Evolutionary conservation across 306 rosid genomes (phyloP).

Genomic region (Morella rubra): DNA sequence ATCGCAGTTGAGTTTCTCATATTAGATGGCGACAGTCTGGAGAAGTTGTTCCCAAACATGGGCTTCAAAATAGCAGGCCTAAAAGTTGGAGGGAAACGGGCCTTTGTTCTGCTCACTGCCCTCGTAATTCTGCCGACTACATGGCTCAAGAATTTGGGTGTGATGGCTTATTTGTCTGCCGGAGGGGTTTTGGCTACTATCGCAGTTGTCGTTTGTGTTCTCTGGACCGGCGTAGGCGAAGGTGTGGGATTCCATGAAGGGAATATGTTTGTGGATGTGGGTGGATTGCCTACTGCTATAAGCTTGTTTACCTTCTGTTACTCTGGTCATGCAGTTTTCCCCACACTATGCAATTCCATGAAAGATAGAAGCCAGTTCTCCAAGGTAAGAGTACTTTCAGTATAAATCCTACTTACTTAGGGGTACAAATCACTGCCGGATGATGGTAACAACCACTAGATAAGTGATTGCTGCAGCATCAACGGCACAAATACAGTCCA

Average conservation of each 20-base stretch:
- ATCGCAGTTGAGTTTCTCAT: slow-evolving; percentile 60
- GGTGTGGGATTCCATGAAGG: slow-evolving; percentile 53
- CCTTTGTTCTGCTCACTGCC: slow-evolving; percentile 49
- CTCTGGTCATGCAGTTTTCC: slow-evolving; percentile 65
- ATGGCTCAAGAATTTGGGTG: slow-evolving; percentile 57
- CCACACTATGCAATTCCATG: slow-evolving; percentile 64
- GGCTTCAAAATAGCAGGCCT: slow-evolving; percentile 35
- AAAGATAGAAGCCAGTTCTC: slow-evolving; percentile 49
- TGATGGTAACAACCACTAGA: too few relatives aligned
- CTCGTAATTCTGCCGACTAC: slow-evolving; percentile 62
- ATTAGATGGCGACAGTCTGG: slow-evolving; percentile 67
- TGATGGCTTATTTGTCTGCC: slow-evolving; percentile 58
- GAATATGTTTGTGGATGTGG: slow-evolving; percentile 26
- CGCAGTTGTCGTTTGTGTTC: slow-evolving; percentile 41
- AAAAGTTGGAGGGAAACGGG: slow-evolving; percentile 36
- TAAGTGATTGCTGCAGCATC: too few relatives aligned
- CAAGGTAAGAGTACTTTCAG: slow-evolving; percentile 38
- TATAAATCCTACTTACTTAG: too few relatives aligned
- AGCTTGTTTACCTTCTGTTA: slow-evolving; percentile 63
- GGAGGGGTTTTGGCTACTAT: slow-evolving; percentile 63
- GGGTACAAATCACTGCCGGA: too few relatives aligned
- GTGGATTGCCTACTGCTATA: slow-evolving; percentile 43
- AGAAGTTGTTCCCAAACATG: slow-evolving; percentile 49
- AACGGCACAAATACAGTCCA: too few relatives aligned
- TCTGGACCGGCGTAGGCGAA: slow-evolving; percentile 57